phyloP scores from a whole-genome alignment of 257 asterid genomes.

The Solanum clarkiae region DNA sequence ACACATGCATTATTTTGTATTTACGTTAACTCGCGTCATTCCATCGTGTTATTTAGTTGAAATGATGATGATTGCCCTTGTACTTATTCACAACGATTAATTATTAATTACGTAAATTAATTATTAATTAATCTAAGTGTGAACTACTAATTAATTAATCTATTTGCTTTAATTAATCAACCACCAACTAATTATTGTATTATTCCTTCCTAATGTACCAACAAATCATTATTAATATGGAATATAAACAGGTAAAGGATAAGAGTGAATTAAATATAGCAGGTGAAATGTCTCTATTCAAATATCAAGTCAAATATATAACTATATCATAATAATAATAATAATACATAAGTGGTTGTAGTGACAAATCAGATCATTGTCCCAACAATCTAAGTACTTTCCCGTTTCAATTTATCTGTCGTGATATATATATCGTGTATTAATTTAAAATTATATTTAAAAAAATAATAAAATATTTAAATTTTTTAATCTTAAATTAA shows the following conservation, averaged over 20 bases:
- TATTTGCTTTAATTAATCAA: neutral
- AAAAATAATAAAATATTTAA: neutral
- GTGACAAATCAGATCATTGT: neutral
- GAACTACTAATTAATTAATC: neutral
- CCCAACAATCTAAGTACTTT: neutral
- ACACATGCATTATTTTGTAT: neutral
- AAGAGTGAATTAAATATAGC: neutral
- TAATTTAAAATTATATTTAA: accelerated
- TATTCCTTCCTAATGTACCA: neutral
- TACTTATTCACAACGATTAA: neutral
- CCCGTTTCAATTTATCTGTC: accelerated
- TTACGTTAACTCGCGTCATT: neutral
- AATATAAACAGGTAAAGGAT: neutral
- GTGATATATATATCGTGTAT: neutral
- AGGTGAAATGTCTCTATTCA: neutral
- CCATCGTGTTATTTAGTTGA: neutral
- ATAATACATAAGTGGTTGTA: neutral
- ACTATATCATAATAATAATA: neutral
- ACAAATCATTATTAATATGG: neutral
- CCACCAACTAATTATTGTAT: neutral
- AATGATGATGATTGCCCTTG: neutral
- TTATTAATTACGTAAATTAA: neutral
- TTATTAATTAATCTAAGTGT: neutral
- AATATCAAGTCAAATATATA: neutral
- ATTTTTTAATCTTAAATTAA: neutral